Percentiles rank a stretch among this genome's conserved stretches.
phyloP scores from a whole-genome alignment of 108 stramenopile species.

The Mediolabrus comicus region DNA sequence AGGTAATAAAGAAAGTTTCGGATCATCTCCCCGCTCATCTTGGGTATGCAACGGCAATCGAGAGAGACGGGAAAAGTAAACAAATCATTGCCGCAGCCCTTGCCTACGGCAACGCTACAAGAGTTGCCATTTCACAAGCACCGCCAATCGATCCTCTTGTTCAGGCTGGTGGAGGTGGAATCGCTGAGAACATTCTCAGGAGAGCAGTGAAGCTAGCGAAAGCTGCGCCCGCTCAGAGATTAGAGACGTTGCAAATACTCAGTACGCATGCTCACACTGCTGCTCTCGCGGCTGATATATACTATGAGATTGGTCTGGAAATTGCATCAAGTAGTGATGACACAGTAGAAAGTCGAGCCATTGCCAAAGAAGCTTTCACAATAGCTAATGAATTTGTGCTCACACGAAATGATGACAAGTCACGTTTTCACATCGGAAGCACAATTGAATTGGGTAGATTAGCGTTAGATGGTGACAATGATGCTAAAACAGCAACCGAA shows the following conservation, averaged over 20 bases:
- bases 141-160: constrained; percentile 34
- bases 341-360: too few species aligned
- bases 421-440: constrained; percentile 37
- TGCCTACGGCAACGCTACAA: constrained; percentile 51
- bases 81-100: constrained; percentile 35
- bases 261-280: constrained; percentile 39
- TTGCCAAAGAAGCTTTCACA: constrained; percentile 21
- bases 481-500: constrained; percentile 20
- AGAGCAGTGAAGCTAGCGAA: constrained; percentile 43
- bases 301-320: constrained; percentile 48
- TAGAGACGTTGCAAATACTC: constrained; percentile 25
- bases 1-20: constrained; percentile 48
- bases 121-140: constrained; percentile 40
- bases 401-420: constrained; percentile 35
- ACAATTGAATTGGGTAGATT: constrained; percentile 37
- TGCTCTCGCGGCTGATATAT: constrained; percentile 44
- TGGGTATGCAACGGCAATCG: constrained; percentile 53
- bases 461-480: constrained; percentile 24
- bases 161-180: constrained; percentile 38
- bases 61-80: constrained; percentile 42
- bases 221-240: constrained; percentile 15
- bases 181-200: constrained; percentile 45
- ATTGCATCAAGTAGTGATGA: constrained; percentile 16
- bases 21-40: constrained; percentile 50
- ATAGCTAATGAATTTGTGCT: constrained; percentile 40